Evolutionary conservation across 371 early-diverging fungal genomes (phyloP).

Genomic region (Edhazardia aedis): DNA sequence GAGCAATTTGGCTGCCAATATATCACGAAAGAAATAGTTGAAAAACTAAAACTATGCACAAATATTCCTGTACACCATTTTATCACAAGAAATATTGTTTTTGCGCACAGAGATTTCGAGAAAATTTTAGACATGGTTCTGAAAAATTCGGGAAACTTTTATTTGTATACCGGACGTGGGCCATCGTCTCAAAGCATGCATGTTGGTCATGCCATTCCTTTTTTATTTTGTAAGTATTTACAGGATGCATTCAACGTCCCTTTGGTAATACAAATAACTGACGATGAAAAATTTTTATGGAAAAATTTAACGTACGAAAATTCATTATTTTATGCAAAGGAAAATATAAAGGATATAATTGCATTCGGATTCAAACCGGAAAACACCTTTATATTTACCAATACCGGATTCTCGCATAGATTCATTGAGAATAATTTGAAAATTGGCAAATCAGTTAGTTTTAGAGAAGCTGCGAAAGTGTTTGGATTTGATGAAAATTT

Average conservation of each 20-base stretch:
- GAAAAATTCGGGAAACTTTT: constrained; percentile 63
- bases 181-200: constrained; percentile 87
- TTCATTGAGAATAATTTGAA: constrained; percentile 34
- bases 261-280: constrained; percentile 89
- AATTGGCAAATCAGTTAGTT: constrained; percentile 29
- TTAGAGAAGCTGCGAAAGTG: constrained; percentile 41
- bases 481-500: constrained; percentile 34
- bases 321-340: constrained; percentile 54
- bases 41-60: constrained; percentile 61
- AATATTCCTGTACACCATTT: constrained; percentile 62
- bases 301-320: constrained; percentile 65
- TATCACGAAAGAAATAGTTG: constrained; percentile 56
- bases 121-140: constrained; percentile 65
- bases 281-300: constrained; percentile 96
- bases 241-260: constrained; percentile 86
- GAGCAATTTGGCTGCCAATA: constrained; percentile 70
- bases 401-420: constrained; percentile 68
- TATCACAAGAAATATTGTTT: constrained; percentile 73
- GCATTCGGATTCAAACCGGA: constrained; percentile 86
- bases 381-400: constrained; percentile 89
- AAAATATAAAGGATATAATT: constrained; percentile 86
- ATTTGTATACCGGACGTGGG: constrained; percentile 95
- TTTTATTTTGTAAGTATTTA: constrained; percentile 82
- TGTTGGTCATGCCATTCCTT: constrained; percentile 88
- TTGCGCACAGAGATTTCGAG: constrained; percentile 83